Percentiles rank a stretch among this genome's conserved stretches.
Conservation (phyloP, 1,284 basidiomycete species). For the Cryptococcus sp. region DNA sequence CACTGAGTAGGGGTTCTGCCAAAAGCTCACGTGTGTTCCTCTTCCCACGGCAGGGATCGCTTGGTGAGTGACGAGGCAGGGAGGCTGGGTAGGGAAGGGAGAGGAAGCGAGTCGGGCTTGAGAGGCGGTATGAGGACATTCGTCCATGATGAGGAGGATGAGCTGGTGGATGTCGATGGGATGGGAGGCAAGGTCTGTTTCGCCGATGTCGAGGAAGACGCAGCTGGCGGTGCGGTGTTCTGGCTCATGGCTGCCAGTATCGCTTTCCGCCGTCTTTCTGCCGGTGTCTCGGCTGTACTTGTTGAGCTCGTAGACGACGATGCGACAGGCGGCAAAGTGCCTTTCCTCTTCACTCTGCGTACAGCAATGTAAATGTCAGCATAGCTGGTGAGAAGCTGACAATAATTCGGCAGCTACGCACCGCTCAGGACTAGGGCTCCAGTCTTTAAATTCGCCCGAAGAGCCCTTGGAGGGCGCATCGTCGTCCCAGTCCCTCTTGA, state of each 20-base stretch:
- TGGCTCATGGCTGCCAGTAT: constrained; percentile 45
- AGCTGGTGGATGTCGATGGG: neutral
- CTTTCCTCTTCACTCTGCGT: constrained; percentile 16
- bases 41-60: constrained; percentile 45
- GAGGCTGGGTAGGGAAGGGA: neutral
- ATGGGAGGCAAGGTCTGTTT: neutral
- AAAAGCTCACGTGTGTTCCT: constrained; percentile 32
- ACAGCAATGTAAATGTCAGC: neutral
- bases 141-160: neutral
- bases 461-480: constrained; percentile 20
- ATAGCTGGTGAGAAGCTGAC: neutral
- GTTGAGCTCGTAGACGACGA: constrained; percentile 1
- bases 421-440: constrained; percentile 28
- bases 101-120: neutral
- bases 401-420: constrained; percentile 5
- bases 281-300: constrained; percentile 27
- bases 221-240: constrained; percentile 15
- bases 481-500: constrained; percentile 47
- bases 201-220: constrained; percentile 12
- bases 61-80: constrained; percentile 18
- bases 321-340: constrained; percentile 11
- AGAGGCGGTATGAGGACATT: neutral
- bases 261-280: constrained; percentile 42
- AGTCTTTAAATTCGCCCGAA: constrained; percentile 10
- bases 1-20: neutral